A percentile compares a stretch with the other conserved stretches of the same genome.
Conservation (phyloP, 441 rosid genomes). For the Erysimum cheiri region DNA sequence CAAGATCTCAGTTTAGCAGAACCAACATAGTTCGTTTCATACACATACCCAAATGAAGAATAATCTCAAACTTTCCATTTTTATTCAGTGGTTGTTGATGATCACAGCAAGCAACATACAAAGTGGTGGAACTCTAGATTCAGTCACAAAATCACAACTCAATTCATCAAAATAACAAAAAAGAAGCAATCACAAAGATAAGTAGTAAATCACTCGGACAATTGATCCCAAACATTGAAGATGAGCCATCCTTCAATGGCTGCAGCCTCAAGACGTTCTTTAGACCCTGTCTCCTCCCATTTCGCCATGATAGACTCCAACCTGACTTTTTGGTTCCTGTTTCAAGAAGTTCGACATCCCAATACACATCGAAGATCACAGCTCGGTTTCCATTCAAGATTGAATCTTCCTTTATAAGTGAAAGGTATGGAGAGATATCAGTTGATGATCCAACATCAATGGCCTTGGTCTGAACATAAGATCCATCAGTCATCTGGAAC, state of each 20-base stretch:
- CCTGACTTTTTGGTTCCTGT: slow-evolving; percentile 13
- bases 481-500: slow-evolving; percentile 44
- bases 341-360: slow-evolving; percentile 25
- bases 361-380: slow-evolving; percentile 34
- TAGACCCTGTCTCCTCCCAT: slow-evolving; percentile 28
- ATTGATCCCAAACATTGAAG: slow-evolving; percentile 41
- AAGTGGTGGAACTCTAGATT: background rate
- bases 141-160: slow-evolving; percentile 6
- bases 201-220: slow-evolving; percentile 20
- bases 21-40: slow-evolving; percentile 3
- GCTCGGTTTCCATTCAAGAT: slow-evolving; percentile 38
- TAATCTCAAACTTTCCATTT: background rate
- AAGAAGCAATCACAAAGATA: background rate
- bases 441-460: slow-evolving; percentile 34
- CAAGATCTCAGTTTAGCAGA: background rate
- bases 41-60: background rate
- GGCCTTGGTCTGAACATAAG: slow-evolving; percentile 40
- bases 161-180: background rate
- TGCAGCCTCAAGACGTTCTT: slow-evolving; percentile 44
- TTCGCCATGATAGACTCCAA: slow-evolving; percentile 38
- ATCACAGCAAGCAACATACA: slow-evolving; percentile 17
- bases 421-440: slow-evolving; percentile 42
- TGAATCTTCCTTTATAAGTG: slow-evolving; percentile 37
- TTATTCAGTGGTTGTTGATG: background rate
- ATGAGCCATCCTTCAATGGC: slow-evolving; percentile 47